These are phyloP conservation scores for Gnomoniopsis sp. DNA, from an alignment of 2,329 filamentous ascomycete species.

Conservation along the genomic window DNA sequence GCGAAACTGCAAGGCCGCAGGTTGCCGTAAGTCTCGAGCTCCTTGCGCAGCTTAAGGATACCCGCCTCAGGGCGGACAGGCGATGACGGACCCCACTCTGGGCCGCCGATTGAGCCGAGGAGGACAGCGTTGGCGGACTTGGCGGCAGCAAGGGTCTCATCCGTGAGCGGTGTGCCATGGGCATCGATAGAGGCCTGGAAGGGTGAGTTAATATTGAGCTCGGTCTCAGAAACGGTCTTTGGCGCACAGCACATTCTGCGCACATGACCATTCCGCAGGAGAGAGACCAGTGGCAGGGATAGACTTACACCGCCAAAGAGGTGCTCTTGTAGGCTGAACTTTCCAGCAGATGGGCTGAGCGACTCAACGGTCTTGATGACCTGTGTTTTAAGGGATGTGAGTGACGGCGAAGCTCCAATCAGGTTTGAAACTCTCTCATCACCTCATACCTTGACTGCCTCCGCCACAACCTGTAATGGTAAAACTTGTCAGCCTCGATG, in stretches of 20 bases:
- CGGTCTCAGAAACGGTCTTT: neutral
- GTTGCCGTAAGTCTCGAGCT: slow-evolving; percentile 93
- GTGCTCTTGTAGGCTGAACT: slow-evolving; percentile 88
- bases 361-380: slow-evolving; percentile 77
- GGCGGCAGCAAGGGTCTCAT: slow-evolving; percentile 39
- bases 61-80: slow-evolving; percentile 88
- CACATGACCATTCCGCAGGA: neutral
- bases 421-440: neutral
- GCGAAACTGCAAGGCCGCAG: slow-evolving; percentile 95
- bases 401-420: neutral
- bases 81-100: slow-evolving; percentile 66
- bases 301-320: slow-evolving; percentile 82
- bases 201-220: slow-evolving; percentile 1
- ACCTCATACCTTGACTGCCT: slow-evolving; percentile 73
- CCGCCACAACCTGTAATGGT: slow-evolving; percentile 65
- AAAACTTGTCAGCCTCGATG: slow-evolving; percentile 20
- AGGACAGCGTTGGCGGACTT: slow-evolving; percentile 40
- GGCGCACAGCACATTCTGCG: neutral
- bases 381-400: slow-evolving; percentile 1
- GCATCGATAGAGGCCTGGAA: slow-evolving; percentile 37
- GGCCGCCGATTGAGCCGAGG: slow-evolving; percentile 46
- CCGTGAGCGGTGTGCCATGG: slow-evolving; percentile 40
- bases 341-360: slow-evolving; percentile 61
- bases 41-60: slow-evolving; percentile 84
- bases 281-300: neutral